A percentile compares a stretch with the other conserved stretches of the same genome.
Conservation (phyloP, 192 early-diverging fungal genomes). For the Bifiguratus adelaidae region DNA sequence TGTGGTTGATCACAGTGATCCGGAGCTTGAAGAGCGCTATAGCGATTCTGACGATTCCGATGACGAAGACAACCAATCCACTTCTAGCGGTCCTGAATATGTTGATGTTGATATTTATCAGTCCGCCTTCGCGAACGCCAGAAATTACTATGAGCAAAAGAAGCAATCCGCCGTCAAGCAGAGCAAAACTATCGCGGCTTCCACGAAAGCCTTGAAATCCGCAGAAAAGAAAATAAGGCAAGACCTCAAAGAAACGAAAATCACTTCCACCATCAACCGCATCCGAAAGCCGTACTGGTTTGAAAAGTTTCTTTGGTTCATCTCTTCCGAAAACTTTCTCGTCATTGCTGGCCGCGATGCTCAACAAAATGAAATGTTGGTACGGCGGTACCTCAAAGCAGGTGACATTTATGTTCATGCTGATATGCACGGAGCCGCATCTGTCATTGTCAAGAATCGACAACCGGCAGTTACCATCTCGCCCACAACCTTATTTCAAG, state of each 20-base stretch:
- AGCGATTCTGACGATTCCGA: conserved; percentile 31
- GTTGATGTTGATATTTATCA: conserved; percentile 85
- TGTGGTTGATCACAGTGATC: conserved; percentile 40
- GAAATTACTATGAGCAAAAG: conserved; percentile 79
- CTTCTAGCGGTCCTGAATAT: conserved; percentile 15
- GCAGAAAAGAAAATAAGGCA: conserved; percentile 84
- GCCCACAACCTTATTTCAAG: conserved; percentile 87
- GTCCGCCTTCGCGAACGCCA: conserved; percentile 84
- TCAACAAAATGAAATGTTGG: conserved; percentile 87
- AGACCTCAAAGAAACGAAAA: conserved; percentile 66
- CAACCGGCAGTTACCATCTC: conserved; percentile 52
- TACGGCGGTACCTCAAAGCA: conserved; percentile 56
- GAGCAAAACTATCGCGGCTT: conserved; percentile 79
- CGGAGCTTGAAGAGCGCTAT: conserved; percentile 18
- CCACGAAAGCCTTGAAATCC: conserved; percentile 77
- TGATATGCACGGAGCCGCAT: conserved; percentile 86
- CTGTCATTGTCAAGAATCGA: conserved; percentile 81
- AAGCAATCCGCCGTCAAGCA: conserved; percentile 81
- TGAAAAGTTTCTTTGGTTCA: conserved; percentile 96
- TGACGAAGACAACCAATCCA: conserved; percentile 15
- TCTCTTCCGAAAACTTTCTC: conserved; percentile 86
- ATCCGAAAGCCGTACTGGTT: conserved; percentile 95
- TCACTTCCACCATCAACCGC: conserved; percentile 68
- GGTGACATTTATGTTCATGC: conserved; percentile 89
- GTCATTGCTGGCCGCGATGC: conserved; percentile 89